Base-by-base conservation (phyloP, 345 rosid species). In the Garcia nutans region DNA sequence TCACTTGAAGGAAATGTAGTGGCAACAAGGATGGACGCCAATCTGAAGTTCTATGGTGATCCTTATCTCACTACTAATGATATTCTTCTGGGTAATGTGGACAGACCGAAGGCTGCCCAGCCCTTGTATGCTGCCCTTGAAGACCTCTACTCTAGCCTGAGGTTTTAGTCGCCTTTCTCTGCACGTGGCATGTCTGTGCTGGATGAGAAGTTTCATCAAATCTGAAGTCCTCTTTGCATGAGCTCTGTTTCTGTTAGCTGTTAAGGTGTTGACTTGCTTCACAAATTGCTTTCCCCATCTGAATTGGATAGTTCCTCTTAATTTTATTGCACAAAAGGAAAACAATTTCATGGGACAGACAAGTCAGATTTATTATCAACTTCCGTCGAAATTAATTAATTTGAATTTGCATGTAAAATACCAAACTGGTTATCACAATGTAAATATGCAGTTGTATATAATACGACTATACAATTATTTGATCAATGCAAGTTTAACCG, bases 1-100 rank as follows among this genome's bases (percentile, higher is more conserved):
- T 96, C 98, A 8, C 85, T 96, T 17, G 98, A 96, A 88, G 97
- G 99, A 56, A 96, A 91, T 70, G 60, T 91, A 19, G 98, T 96
- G 42, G 87, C 87, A 0, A 93, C 98, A 11, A 89, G 98, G 84
- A 92, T 87, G 85, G 97, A 93, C 70, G 78, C 89, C 75, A 96
- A 96, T 80, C 87, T 96, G 41, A 85, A 58, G 65, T 96, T 96
- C 77, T 96, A 93, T 41, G 99, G 99, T 0, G 99, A 92, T 80
- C 98, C 98, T 6, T 93, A 96, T 86, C 86, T 93, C 67, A 82
- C 91, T 15, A 91, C 98, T 0, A 82, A 87, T 0, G 97, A 93
- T 85, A 91, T 93, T 77, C 86, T 96, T 56, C 95, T 93, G 1
- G 97, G 97, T 63, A 88, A 79, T 42, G 90, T 92, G 72, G 93